Conservation (phyloP, 768 basidiomycete species). For the Phylloporus sp. region DNA sequence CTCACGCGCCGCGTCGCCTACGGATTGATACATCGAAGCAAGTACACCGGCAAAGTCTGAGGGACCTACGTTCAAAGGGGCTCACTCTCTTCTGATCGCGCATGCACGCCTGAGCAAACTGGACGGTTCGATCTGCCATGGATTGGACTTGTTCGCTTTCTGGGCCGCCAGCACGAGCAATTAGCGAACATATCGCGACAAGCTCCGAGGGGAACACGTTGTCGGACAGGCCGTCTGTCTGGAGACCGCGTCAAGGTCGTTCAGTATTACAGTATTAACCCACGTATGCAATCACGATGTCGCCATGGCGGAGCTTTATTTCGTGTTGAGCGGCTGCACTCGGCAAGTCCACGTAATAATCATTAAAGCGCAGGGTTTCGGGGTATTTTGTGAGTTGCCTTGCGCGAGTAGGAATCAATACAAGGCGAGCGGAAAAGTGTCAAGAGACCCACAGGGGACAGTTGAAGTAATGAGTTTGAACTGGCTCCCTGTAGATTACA, state of each 20-base stretch:
- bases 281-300: constrained; percentile 48
- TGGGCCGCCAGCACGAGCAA: constrained; percentile 48
- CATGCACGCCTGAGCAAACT: constrained; percentile 70
- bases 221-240: constrained; percentile 56
- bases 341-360: constrained; percentile 34
- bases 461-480: constrained; percentile 33
- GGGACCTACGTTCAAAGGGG: constrained; percentile 65
- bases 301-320: constrained; percentile 47
- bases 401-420: constrained; percentile 1
- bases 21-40: constrained; percentile 3
- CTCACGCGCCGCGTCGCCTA: constrained; percentile 61
- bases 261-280: constrained; percentile 8
- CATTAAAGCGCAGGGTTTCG: constrained; percentile 2
- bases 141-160: constrained; percentile 61
- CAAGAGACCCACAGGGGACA: constrained; percentile 27
- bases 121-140: constrained; percentile 69
- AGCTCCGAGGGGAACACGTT: constrained; percentile 67
- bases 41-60: neutral
- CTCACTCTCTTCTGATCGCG: constrained; percentile 54
- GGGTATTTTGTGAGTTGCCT: constrained; percentile 37
- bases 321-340: constrained; percentile 42
- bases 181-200: constrained; percentile 61
- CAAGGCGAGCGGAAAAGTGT: neutral
- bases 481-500: constrained; percentile 44
- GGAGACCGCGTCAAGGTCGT: constrained; percentile 6